Evolutionary conservation across 305 asterid genomes (phyloP).

Genomic region (Andrographis paniculata): DNA sequence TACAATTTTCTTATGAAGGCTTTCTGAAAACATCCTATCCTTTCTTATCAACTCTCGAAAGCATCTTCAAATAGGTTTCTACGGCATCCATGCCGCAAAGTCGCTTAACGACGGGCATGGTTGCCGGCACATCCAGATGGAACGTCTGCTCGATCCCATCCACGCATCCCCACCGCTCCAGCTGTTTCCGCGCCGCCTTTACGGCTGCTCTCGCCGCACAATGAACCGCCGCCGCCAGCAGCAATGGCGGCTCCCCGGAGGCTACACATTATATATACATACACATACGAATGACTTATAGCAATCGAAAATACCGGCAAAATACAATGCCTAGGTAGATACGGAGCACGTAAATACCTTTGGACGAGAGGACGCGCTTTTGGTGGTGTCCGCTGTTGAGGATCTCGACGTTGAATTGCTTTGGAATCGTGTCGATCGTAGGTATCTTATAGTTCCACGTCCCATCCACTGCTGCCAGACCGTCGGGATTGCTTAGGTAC

Average conservation of each 20-base stretch:
- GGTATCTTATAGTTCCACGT: slow-evolving; percentile 87
- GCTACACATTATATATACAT: no score
- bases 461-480: slow-evolving; percentile 39
- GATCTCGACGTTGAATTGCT: slow-evolving; percentile 49
- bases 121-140: slow-evolving; percentile 60
- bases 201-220: slow-evolving; percentile 78
- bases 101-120: slow-evolving; percentile 59
- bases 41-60: no score
- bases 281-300: no score
- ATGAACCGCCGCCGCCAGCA: slow-evolving; percentile 63
- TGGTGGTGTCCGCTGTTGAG: slow-evolving; percentile 57
- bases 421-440: slow-evolving; percentile 66
- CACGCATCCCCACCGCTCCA: slow-evolving; percentile 35
- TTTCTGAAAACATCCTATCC: no score
- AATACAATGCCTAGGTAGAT: no score
- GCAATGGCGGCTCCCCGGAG: slow-evolving; percentile 73
- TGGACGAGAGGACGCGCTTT: slow-evolving; percentile 68
- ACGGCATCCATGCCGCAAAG: slow-evolving; percentile 8
- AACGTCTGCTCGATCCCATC: slow-evolving; percentile 34
- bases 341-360: no score
- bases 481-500: slow-evolving; percentile 48
- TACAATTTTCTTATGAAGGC: no score
- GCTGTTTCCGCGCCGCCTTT: slow-evolving; percentile 57
- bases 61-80: background rate
- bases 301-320: no score